Conservation (phyloP, 192 early-diverging fungal species). For the Paraglomus brasilianum region DNA sequence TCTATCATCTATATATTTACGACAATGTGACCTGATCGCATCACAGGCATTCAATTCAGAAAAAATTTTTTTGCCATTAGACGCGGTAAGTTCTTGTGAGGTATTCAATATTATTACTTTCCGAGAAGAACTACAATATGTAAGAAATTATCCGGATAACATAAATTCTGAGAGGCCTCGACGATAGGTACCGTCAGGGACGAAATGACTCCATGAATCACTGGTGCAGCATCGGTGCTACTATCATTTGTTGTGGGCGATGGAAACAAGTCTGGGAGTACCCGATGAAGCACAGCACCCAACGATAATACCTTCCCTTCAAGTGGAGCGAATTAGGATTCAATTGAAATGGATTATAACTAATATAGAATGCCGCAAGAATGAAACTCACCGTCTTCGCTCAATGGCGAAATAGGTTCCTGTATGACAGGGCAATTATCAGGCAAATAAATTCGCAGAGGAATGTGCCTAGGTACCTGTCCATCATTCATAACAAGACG, state of each 20-base stretch:
- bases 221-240: constrained; percentile 41
- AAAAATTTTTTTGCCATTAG: no score
- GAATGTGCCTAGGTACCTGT: constrained; percentile 50
- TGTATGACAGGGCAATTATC: constrained; percentile 61
- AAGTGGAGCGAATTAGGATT: not conserved
- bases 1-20: no score
- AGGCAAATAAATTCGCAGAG: constrained; percentile 60
- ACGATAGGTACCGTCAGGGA: constrained; percentile 70
- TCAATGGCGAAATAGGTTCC: constrained; percentile 52
- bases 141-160: constrained; percentile 81
- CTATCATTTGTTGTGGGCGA: constrained; percentile 37
- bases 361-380: not conserved
- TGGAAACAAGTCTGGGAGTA: constrained; percentile 48
- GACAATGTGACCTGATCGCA: no score
- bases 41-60: no score
- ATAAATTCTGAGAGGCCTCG: constrained; percentile 74
- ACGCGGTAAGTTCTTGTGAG: no score
- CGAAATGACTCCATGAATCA: constrained; percentile 70
- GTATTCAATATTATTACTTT: not conserved
- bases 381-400: constrained; percentile 44
- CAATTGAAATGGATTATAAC: not conserved
- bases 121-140: constrained; percentile 61
- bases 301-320: constrained; percentile 41
- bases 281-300: constrained; percentile 49
- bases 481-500: constrained; percentile 49